Evolutionary conservation across 331 rosid species (phyloP).

Genomic region (Ulmus americana): DNA sequence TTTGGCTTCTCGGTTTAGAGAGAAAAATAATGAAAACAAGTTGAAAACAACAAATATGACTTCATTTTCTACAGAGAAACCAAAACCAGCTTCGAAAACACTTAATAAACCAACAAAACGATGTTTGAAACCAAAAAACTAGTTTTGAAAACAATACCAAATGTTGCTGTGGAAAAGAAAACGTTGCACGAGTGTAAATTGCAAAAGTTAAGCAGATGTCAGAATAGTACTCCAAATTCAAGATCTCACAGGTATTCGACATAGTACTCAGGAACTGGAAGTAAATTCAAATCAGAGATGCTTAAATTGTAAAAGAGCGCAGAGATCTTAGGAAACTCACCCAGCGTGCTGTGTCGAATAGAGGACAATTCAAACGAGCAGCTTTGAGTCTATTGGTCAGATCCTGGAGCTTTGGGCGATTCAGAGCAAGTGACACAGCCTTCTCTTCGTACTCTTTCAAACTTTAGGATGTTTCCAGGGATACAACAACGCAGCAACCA

Average conservation of each 20-base stretch:
- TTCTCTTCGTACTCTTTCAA: constrained; percentile 89
- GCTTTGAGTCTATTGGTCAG: constrained; percentile 72
- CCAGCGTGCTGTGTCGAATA: constrained; percentile 92
- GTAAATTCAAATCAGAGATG: too few relatives aligned
- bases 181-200: background rate
- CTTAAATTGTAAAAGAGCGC: too few relatives aligned
- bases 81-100: too few relatives aligned
- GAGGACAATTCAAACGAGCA: constrained; percentile 78
- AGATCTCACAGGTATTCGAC: too few relatives aligned
- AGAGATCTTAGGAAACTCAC: constrained; percentile 32
- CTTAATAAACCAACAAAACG: background rate
- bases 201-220: too few relatives aligned
- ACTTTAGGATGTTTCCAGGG: constrained; percentile 26
- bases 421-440: constrained; percentile 79
- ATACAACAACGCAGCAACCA: too few relatives aligned
- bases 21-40: too few relatives aligned
- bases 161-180: background rate
- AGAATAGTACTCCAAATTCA: too few relatives aligned
- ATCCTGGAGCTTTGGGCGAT: constrained; percentile 66
- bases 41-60: too few relatives aligned
- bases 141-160: background rate
- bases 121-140: background rate
- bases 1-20: too few relatives aligned
- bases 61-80: too few relatives aligned
- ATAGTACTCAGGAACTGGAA: too few relatives aligned